Percentiles rank a stretch among this genome's conserved stretches.
phyloP scores from a whole-genome alignment of 305 asterid genomes.

The Ilex paraguariensis region DNA sequence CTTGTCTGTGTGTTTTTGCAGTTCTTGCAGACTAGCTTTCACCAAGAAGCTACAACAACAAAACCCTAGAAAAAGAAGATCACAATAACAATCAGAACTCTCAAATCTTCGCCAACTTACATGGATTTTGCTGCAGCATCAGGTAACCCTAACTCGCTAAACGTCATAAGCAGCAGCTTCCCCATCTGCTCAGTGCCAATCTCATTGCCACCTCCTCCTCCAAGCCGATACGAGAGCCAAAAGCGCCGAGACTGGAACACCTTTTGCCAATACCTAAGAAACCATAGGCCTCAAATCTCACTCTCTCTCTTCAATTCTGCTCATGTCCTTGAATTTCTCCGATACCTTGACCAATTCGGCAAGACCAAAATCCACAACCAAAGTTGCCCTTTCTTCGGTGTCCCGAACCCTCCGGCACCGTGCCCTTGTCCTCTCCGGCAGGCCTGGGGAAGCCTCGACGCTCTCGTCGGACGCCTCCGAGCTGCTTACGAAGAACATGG shows the following conservation, averaged over 20 bases:
- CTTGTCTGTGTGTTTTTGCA: too few relatives aligned
- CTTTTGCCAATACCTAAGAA: neutral
- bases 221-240: conserved; percentile 5
- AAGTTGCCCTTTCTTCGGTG: too few relatives aligned
- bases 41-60: too few relatives aligned
- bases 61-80: too few relatives aligned
- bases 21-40: too few relatives aligned
- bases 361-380: too few relatives aligned
- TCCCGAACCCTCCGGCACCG: neutral
- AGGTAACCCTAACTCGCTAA: too few relatives aligned
- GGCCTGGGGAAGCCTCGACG: neutral
- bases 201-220: neutral
- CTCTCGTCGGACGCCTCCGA: neutral
- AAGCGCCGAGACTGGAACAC: conserved; percentile 2
- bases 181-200: neutral
- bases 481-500: too few relatives aligned
- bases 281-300: neutral
- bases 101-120: too few relatives aligned
- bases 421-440: neutral
- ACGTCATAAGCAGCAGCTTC: too few relatives aligned
- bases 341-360: neutral
- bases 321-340: neutral
- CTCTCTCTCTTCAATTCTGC: neutral
- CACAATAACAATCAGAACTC: too few relatives aligned
- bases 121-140: too few relatives aligned